A percentile compares a stretch with the other conserved stretches of the same genome.
Evolutionary conservation across 768 basidiomycete genomes (phyloP).

Genomic region (Cubamyces sp.): DNA sequence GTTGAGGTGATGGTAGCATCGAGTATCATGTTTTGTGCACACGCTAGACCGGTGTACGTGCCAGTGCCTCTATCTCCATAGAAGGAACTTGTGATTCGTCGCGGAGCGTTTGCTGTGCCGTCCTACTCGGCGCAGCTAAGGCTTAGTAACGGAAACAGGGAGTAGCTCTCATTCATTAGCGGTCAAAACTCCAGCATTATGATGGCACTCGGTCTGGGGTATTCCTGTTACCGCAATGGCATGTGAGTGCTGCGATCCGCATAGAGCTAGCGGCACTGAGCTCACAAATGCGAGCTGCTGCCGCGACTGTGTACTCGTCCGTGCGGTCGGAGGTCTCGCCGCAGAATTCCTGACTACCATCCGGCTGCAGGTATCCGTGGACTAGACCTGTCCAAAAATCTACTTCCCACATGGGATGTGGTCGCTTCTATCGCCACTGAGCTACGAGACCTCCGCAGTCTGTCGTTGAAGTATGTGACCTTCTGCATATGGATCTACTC

Average conservation of each 20-base stretch:
- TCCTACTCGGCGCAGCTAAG: neutral
- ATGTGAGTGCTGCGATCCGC: too few species aligned
- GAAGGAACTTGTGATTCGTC: too few species aligned
- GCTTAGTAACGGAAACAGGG: neutral
- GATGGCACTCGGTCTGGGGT: too few species aligned
- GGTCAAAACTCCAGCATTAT: too few species aligned
- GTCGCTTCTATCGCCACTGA: constrained; percentile 66
- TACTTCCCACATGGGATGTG: constrained; percentile 72
- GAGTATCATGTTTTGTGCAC: too few species aligned
- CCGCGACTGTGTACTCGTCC: neutral
- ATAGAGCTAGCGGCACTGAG: too few species aligned
- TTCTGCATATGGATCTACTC: constrained; percentile 16
- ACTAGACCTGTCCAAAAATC: constrained; percentile 78
- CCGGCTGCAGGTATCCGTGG: constrained; percentile 64
- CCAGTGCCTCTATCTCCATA: too few species aligned
- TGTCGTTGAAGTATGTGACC: constrained; percentile 77
- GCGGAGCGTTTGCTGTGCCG: neutral
- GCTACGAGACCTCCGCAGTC: constrained; percentile 61
- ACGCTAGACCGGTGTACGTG: too few species aligned
- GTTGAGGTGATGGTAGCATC: too few species aligned
- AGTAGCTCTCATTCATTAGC: too few species aligned
- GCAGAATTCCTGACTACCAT: constrained; percentile 16
- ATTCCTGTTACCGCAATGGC: too few species aligned
- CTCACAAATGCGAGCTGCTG: neutral
- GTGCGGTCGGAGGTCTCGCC: neutral